phyloP scores from a whole-genome alignment of 2,329 filamentous ascomycete species.

The Pseudogymnoascus sp. region DNA sequence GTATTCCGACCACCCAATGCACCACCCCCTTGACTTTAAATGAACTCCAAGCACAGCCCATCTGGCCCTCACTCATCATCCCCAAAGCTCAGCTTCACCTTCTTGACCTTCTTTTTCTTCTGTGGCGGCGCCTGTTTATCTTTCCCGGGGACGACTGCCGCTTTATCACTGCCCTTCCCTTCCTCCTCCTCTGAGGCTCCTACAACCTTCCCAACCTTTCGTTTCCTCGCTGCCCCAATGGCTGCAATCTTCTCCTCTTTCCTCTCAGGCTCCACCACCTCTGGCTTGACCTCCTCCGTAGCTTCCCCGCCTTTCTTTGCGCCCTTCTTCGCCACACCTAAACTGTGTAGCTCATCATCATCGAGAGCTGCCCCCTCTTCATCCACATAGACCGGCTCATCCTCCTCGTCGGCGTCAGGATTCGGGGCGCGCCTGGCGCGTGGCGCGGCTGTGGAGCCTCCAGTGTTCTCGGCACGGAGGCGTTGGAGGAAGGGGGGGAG shows the following conservation, averaged over 20 bases:
- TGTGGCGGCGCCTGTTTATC: conserved; percentile 19
- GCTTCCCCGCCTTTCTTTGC: conserved; percentile 19
- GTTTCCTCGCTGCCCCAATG: conserved; percentile 46
- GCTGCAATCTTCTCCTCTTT: conserved; percentile 35
- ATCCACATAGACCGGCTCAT: conserved; percentile 69
- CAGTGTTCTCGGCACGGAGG: conserved; percentile 47
- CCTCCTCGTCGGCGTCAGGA: conserved; percentile 66
- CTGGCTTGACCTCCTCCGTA: conserved; percentile 14
- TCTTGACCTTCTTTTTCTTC: conserved; percentile 41
- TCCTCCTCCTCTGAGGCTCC: conserved; percentile 27
- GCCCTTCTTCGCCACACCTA: conserved; percentile 9
- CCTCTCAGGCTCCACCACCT: conserved; percentile 14
- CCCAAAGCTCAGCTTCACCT: conserved; percentile 63
- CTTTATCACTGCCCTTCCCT: conserved; percentile 17
- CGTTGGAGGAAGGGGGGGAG: conserved; percentile 57
- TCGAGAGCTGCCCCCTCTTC: conserved; percentile 58
- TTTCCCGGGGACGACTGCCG: neutral
- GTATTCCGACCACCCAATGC: neutral
- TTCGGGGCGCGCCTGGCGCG: conserved; percentile 45
- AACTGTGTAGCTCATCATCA: conserved; percentile 16
- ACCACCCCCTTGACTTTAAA: neutral
- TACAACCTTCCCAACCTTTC: conserved; percentile 48
- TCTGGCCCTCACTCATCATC: conserved; percentile 42
- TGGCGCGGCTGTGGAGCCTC: conserved; percentile 29
- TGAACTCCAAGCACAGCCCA: neutral